Evolutionary conservation across 2,329 filamentous ascomycete species (phyloP).

Genomic region (Eutypa lata): DNA sequence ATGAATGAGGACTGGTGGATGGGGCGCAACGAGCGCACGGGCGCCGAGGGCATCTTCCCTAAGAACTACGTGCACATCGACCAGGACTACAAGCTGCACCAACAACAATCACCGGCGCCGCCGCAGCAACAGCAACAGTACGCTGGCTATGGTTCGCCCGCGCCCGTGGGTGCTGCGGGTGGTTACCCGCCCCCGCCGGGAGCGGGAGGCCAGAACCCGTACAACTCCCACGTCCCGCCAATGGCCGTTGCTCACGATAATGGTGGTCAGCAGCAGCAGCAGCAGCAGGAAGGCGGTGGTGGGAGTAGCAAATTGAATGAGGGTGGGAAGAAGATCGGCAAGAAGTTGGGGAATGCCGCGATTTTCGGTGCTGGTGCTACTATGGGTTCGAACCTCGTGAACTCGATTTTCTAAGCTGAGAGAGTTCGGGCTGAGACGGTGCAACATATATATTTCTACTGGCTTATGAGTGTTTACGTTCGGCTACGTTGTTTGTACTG

Average conservation of each 20-base stretch:
- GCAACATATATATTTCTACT: too few species aligned
- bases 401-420: slow-evolving; percentile 76
- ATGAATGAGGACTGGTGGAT: slow-evolving; percentile 99
- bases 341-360: slow-evolving; percentile 81
- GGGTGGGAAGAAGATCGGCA: slow-evolving; percentile 91
- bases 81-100: slow-evolving; percentile 46
- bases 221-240: slow-evolving; percentile 68
- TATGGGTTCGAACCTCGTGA: slow-evolving; percentile 85
- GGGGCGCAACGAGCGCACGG: slow-evolving; percentile 80
- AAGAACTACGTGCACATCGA: slow-evolving; percentile 80
- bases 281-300: slow-evolving; percentile 14
- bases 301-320: slow-evolving; percentile 62
- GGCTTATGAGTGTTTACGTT: too few species aligned
- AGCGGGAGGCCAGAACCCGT: slow-evolving; percentile 55
- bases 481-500: too few species aligned
- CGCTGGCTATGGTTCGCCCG: slow-evolving; percentile 28
- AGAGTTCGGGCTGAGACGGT: too few species aligned
- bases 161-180: slow-evolving; percentile 25
- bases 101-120: too few species aligned
- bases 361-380: slow-evolving; percentile 93
- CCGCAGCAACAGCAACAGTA: slow-evolving; percentile 18
- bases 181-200: slow-evolving; percentile 34
- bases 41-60: slow-evolving; percentile 91
- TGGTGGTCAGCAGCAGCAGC: slow-evolving; percentile 12
- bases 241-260: slow-evolving; percentile 68